Percentiles rank a stretch among this genome's conserved stretches.
These are phyloP conservation scores for Clavispora fructus DNA, from an alignment of 805 yeast genomes.

Conservation along the genomic window DNA sequence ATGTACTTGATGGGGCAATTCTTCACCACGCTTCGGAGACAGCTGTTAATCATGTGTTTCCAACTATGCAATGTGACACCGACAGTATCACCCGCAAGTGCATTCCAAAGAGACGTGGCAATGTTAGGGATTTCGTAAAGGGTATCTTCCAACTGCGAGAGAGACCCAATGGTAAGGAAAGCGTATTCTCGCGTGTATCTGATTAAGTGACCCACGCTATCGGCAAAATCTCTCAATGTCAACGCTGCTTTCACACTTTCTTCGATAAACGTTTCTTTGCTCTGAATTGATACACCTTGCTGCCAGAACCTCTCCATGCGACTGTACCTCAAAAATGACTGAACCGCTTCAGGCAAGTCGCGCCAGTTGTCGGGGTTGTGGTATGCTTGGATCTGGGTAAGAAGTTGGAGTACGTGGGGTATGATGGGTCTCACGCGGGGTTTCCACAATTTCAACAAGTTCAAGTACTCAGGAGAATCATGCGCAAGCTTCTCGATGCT, in stretches of 20 bases:
- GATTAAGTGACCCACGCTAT: conserved; percentile 92
- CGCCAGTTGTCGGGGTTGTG: conserved; percentile 92
- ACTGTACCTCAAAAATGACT: conserved; percentile 82
- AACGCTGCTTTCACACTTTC: conserved; percentile 92
- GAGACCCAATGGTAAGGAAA: conserved; percentile 80
- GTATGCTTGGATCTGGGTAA: conserved; percentile 89
- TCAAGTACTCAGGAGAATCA: conserved; percentile 66
- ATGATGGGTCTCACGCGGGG: conserved; percentile 89
- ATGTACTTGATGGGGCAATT: conserved; percentile 78
- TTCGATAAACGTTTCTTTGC: conserved; percentile 89
- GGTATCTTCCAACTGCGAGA: conserved; percentile 84
- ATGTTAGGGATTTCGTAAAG: conserved; percentile 81
- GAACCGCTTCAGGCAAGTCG: conserved; percentile 82
- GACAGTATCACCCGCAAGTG: conserved; percentile 76
- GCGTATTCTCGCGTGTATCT: conserved; percentile 96
- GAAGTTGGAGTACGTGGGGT: conserved; percentile 82
- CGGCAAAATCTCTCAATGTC: conserved; percentile 94
- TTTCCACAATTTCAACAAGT: conserved; percentile 75
- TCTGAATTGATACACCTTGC: conserved; percentile 91
- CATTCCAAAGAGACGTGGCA: conserved; percentile 72
- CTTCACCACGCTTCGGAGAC: conserved; percentile 77
- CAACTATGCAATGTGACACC: conserved; percentile 94
- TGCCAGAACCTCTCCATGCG: conserved; percentile 97
- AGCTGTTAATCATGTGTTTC: conserved; percentile 93
- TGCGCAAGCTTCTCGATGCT: conserved; percentile 88